phyloP scores from a whole-genome alignment of 805 yeast genomes.

The Kuraishia capsulata region DNA sequence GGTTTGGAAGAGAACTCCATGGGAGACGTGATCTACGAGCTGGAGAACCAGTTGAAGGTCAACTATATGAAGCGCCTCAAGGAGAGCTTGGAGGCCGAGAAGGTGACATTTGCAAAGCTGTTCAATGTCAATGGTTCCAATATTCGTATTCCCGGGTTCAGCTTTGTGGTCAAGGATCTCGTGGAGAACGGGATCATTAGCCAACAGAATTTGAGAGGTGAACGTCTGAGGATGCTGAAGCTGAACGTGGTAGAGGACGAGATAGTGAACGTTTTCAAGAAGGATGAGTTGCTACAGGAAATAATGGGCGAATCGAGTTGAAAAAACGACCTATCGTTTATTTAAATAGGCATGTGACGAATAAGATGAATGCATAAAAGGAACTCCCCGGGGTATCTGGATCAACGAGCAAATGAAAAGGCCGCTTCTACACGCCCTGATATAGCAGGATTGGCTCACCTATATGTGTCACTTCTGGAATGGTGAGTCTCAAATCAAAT shows the following conservation, averaged over 20 bases:
- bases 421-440: constrained; percentile 14
- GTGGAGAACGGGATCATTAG: constrained; percentile 71
- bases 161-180: constrained; percentile 54
- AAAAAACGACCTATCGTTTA: neutral
- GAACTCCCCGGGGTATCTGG: no score
- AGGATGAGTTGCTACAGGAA: constrained; percentile 38
- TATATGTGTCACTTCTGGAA: constrained; percentile 73
- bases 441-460: constrained; percentile 92
- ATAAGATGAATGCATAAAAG: neutral
- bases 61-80: constrained; percentile 19
- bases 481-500: constrained; percentile 71
- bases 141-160: constrained; percentile 36
- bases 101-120: constrained; percentile 13
- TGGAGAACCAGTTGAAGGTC: constrained; percentile 29
- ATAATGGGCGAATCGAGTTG: constrained; percentile 4
- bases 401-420: neutral
- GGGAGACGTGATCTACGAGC: constrained; percentile 75
- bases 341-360: neutral
- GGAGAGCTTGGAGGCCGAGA: constrained; percentile 12
- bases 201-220: constrained; percentile 60
- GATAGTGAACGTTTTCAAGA: constrained; percentile 46
- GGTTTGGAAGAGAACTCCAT: constrained; percentile 64
- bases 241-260: constrained; percentile 68
- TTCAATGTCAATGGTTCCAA: constrained; percentile 13
- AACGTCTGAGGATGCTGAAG: constrained; percentile 54